A percentile compares a stretch with the other conserved stretches of the same genome.
phyloP scores from a whole-genome alignment of 2,329 filamentous ascomycete genomes.

The Penicillium verrucosum region DNA sequence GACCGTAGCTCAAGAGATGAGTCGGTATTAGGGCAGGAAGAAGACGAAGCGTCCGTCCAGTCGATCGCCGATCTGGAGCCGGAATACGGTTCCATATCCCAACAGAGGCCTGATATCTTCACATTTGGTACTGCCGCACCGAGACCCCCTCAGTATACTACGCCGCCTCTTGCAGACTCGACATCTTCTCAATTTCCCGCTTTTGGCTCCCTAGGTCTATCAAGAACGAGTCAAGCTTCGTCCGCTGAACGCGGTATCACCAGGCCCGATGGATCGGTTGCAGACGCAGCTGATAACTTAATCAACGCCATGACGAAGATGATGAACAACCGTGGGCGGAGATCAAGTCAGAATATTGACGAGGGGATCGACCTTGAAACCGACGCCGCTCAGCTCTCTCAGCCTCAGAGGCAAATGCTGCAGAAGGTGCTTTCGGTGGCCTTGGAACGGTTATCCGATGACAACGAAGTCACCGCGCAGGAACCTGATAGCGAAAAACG shows the following conservation, averaged over 20 bases:
- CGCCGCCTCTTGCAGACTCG: background rate
- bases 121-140: slow-evolving; percentile 3
- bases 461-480: background rate
- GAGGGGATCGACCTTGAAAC: slow-evolving; percentile 20
- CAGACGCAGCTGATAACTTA: slow-evolving; percentile 32
- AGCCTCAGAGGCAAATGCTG: slow-evolving; percentile 32
- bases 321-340: slow-evolving; percentile 28
- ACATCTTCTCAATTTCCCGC: background rate
- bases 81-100: background rate
- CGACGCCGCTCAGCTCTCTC: slow-evolving; percentile 24
- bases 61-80: slow-evolving; percentile 12
- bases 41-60: slow-evolving; percentile 10
- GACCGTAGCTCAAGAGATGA: slow-evolving; percentile 19
- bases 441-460: slow-evolving; percentile 26
- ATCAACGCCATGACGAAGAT: slow-evolving; percentile 35
- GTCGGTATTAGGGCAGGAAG: slow-evolving; percentile 13
- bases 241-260: background rate
- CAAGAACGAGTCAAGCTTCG: background rate
- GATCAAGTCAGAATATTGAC: slow-evolving; percentile 21
- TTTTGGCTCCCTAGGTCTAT: background rate
- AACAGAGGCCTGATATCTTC: slow-evolving; percentile 1
- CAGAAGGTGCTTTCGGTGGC: slow-evolving; percentile 32
- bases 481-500: slow-evolving; percentile 19
- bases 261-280: slow-evolving; percentile 24
- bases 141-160: background rate